These are phyloP conservation scores for Hemileccinum impolitum DNA, from an alignment of 768 basidiomycete genomes.

Conservation along the genomic window DNA sequence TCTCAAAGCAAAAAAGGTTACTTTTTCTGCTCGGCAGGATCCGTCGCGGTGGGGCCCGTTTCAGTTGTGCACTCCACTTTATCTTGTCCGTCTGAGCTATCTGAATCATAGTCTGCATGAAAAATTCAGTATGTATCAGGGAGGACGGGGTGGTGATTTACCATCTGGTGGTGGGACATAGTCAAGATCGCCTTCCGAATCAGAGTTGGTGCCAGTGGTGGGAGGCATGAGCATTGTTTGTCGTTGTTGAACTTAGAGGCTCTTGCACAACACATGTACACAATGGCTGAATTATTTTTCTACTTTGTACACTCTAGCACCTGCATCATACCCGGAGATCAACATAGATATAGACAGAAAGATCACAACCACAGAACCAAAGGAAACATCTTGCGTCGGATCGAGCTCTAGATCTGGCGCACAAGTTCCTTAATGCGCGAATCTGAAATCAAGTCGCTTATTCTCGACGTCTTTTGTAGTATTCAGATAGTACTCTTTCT, in stretches of 20 bases:
- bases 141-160: constrained; percentile 10
- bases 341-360: too few relatives aligned
- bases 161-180: constrained; percentile 55
- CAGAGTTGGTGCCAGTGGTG: constrained; percentile 41
- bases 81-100: constrained; percentile 37
- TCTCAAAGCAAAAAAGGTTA: constrained; percentile 10
- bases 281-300: not conserved
- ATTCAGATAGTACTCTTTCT: constrained; percentile 46
- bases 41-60: constrained; percentile 23
- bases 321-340: too few relatives aligned
- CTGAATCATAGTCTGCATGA: constrained; percentile 30
- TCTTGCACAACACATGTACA: constrained; percentile 17
- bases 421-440: constrained; percentile 56
- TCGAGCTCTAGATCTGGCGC: too few relatives aligned
- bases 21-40: constrained; percentile 45
- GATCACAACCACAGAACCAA: too few relatives aligned
- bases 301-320: too few relatives aligned
- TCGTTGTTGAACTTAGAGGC: constrained; percentile 25
- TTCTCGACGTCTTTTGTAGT: constrained; percentile 52
- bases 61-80: constrained; percentile 33
- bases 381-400: too few relatives aligned
- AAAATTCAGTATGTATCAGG: not conserved
- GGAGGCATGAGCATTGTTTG: constrained; percentile 25
- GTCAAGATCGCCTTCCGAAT: constrained; percentile 63
- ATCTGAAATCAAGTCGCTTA: constrained; percentile 57